phyloP scores from a whole-genome alignment of 257 asterid genomes.

The Craterostigma plantagineum region DNA sequence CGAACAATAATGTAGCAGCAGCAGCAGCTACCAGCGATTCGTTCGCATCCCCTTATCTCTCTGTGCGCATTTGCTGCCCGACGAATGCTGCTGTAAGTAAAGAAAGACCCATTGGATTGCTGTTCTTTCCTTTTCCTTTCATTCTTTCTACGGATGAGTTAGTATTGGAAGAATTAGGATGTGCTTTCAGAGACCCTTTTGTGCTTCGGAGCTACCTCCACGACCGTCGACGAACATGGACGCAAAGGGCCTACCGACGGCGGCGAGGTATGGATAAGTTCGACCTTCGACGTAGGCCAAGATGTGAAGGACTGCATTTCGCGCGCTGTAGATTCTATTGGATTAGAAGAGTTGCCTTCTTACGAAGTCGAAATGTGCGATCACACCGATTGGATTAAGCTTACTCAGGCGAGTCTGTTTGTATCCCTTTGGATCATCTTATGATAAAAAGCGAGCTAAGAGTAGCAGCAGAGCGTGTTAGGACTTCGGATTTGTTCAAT shows the following conservation, averaged over 20 bases:
- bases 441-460: too few relatives aligned
- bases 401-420: conserved; percentile 29
- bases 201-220: conserved; percentile 85
- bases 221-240: conserved; percentile 43
- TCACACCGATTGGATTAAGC: conserved; percentile 68
- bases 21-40: conserved; percentile 13
- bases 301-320: conserved; percentile 69
- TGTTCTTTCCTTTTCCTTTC: neutral
- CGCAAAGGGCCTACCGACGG: conserved; percentile 7
- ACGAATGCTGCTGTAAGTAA: conserved; percentile 33
- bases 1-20: conserved; percentile 1
- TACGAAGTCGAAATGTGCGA: conserved; percentile 49
- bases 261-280: conserved; percentile 30
- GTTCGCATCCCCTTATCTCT: conserved; percentile 49
- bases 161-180: conserved; percentile 21
- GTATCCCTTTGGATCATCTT: too few relatives aligned
- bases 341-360: conserved; percentile 47
- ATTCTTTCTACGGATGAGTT: neutral
- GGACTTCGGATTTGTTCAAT: neutral
- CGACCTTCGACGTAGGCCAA: conserved; percentile 37
- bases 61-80: conserved; percentile 59
- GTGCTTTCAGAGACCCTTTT: conserved; percentile 65
- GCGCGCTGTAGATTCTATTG: conserved; percentile 64
- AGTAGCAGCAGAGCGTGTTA: neutral
- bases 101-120: conserved; percentile 1